Base-by-base conservation (phyloP, 495 filamentous ascomycete genomes). In the Penicillium maclennaniae region DNA sequence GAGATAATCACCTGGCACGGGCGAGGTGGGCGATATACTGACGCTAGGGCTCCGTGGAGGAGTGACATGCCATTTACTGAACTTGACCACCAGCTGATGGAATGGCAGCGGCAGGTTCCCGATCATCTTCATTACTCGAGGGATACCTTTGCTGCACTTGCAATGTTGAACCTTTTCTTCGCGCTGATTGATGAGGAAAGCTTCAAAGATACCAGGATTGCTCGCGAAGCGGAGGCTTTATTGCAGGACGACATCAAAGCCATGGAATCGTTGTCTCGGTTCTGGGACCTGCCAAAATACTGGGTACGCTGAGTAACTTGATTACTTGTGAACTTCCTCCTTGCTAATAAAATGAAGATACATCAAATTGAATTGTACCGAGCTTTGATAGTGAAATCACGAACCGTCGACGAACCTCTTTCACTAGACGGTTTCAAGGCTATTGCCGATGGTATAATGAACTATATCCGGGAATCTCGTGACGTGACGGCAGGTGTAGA, bases 401-500 rank as follows among this genome's bases (percentile, higher is more conserved):
- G 21, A 46, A 15, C n/a, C 15, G 28, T 23, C 17, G 44, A 46
- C 14, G 25, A 37, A n/a, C 44, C 44, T 20, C 12, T 46, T 7
- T 46, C 44, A 7, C 20, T 36, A 10, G 27, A 36, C 6, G 44
- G 27, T 1, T 46, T 28, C 10, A 27, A 31, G 4, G 36, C 17
- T 6, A 27, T 46, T 8, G 34, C 44, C n/a, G 44, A 46, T 36
- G 44, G 44, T 21, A 46, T 46, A 14, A 46, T 46, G 44, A 46
- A 46, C 8, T 46, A 36, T 36, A 17, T 46, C 4, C 44, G 44
- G 15, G 44, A 46, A 14, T 31, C 44, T 20, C 44, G 44, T 7
- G 27, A 19, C 27, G 8, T 20, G 2, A 12, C 5, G 17, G 20
- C 20, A 8, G 21, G 36, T 34, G 17, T 21, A 12, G 27, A 46